phyloP scores from a whole-genome alignment of 257 asterid species.

The Fraxinus quadrangulata region DNA sequence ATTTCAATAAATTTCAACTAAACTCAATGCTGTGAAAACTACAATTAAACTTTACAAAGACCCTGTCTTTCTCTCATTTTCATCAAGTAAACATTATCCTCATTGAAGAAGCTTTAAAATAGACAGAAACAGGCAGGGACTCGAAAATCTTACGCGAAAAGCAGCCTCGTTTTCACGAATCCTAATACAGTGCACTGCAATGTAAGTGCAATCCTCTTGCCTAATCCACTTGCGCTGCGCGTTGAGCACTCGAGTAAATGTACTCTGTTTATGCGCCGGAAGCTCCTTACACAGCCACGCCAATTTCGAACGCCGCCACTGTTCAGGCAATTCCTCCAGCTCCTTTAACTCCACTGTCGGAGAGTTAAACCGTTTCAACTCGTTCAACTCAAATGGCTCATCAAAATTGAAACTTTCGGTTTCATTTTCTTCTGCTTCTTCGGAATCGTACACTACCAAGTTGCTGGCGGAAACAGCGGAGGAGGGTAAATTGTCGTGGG shows the following conservation, averaged over 20 bases:
- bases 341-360: slow-evolving; percentile 66
- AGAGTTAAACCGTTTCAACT: slow-evolving; percentile 60
- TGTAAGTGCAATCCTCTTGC: slow-evolving; percentile 75
- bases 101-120: too few relatives aligned
- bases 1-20: background rate
- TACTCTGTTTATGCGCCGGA: slow-evolving; percentile 67
- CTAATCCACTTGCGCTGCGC: slow-evolving; percentile 91
- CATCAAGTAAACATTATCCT: background rate
- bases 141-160: slow-evolving; percentile 50
- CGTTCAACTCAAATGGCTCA: slow-evolving; percentile 55
- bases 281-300: slow-evolving; percentile 99
- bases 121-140: background rate
- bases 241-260: slow-evolving; percentile 71
- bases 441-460: slow-evolving; percentile 21
- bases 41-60: background rate
- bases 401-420: slow-evolving; percentile 46
- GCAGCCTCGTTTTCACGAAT: slow-evolving; percentile 83
- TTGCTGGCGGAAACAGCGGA: slow-evolving; percentile 30
- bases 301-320: slow-evolving; percentile 89
- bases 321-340: slow-evolving; percentile 88
- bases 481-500: slow-evolving; percentile 31
- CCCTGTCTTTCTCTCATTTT: background rate
- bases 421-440: slow-evolving; percentile 27
- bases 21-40: background rate
- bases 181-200: slow-evolving; percentile 69